These are phyloP conservation scores for Zea luxurians DNA, from an alignment of 176 grass and related monocot species.

Conservation along the genomic window DNA sequence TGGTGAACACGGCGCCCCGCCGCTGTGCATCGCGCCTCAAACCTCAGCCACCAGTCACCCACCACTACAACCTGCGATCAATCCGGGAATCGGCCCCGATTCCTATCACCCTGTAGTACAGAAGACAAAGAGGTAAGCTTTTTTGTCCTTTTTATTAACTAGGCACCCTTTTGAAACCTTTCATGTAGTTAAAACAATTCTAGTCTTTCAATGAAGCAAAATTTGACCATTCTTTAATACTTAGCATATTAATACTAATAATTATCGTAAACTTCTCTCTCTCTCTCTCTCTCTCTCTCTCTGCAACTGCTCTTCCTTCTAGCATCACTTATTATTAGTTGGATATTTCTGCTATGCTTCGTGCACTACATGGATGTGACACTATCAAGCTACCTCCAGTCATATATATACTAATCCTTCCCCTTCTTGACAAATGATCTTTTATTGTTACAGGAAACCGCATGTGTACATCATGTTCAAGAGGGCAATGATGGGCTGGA, in stretches of 20 bases:
- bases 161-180: background rate
- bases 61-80: too few relatives aligned
- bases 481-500: background rate
- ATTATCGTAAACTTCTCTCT: background rate
- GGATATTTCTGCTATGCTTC: too few relatives aligned
- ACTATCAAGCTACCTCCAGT: background rate
- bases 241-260: background rate
- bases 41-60: too few relatives aligned
- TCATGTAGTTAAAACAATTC: constrained; percentile 1
- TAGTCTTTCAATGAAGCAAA: background rate
- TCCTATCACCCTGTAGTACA: constrained; percentile 14
- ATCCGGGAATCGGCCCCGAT: too few relatives aligned
- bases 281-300: too few relatives aligned
- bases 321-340: background rate
- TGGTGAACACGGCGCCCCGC: too few relatives aligned
- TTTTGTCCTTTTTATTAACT: background rate
- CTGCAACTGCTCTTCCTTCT: constrained; percentile 8
- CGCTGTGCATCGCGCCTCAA: too few relatives aligned
- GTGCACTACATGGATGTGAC: background rate
- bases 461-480: constrained; percentile 1
- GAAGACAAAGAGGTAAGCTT: constrained; percentile 50
- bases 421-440: constrained; percentile 8
- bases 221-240: background rate
- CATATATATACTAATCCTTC: background rate
- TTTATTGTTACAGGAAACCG: constrained; percentile 43